phyloP scores from a whole-genome alignment of 225 moss, liverwort and hornwort species.

The Ulota crispa region DNA sequence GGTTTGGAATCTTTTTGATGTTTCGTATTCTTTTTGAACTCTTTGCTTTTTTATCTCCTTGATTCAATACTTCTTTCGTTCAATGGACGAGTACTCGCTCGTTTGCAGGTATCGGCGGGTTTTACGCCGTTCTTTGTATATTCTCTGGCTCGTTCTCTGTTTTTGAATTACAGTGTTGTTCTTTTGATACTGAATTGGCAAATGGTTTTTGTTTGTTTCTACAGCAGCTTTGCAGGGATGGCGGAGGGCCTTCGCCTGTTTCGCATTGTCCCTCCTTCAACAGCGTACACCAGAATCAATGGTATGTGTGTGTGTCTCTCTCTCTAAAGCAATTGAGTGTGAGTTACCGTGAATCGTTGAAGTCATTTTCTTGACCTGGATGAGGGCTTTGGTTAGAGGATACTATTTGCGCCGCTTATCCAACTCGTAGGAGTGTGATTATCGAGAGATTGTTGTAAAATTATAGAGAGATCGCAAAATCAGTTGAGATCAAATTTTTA shows the following conservation, averaged over 20 bases:
- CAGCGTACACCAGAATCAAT: constrained; percentile 26
- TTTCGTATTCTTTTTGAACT: background rate
- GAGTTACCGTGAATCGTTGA: background rate
- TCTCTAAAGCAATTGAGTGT: background rate
- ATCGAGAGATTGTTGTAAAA: background rate
- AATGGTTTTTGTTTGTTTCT: constrained; percentile 26
- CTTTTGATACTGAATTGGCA: background rate
- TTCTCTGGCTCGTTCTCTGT: background rate
- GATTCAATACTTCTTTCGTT: background rate
- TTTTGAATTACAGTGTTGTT: background rate
- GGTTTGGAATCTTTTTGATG: background rate
- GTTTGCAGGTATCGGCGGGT: background rate
- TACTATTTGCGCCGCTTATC: background rate
- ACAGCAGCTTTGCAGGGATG: constrained; percentile 36
- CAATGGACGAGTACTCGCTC: background rate
- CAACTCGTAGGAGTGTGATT: background rate
- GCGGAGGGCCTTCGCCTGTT: constrained; percentile 49
- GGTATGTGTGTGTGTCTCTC: constrained; percentile 3
- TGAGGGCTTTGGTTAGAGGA: background rate
- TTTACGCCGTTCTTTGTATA: background rate
- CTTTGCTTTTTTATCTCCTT: background rate
- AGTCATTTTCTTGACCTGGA: background rate
- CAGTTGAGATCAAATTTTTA: background rate
- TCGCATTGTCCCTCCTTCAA: constrained; percentile 32
- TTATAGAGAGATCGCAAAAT: background rate